Percentiles rank a stretch among this genome's conserved stretches.
Conservation (phyloP, 257 asterid genomes). For the Nemophila menziesii region DNA sequence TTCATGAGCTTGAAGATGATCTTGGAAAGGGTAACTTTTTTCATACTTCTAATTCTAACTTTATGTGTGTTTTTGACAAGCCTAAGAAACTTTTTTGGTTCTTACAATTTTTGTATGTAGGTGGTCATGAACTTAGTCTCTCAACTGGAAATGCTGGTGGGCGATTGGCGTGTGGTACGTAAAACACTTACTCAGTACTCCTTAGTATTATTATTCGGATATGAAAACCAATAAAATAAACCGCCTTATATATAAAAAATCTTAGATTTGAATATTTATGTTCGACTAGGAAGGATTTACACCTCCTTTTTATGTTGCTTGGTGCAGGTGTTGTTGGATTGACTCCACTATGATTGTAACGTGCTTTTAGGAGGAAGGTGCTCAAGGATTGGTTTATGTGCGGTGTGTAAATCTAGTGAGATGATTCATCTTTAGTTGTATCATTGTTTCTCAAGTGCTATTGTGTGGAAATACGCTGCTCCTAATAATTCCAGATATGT, state of each 20-base stretch:
- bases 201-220: background rate
- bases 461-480: no score
- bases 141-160: slow-evolving; percentile 96
- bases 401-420: no score
- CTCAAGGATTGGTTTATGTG: background rate
- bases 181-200: background rate
- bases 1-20: slow-evolving; percentile 91
- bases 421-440: no score
- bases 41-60: background rate
- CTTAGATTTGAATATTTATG: background rate
- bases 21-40: slow-evolving; percentile 76
- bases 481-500: no score
- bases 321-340: slow-evolving; percentile 74
- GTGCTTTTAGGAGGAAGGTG: no score
- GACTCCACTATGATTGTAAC: slow-evolving; percentile 44
- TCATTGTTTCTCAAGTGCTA: no score
- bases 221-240: background rate
- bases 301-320: background rate
- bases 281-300: slow-evolving; percentile 1
- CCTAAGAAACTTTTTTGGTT: background rate
- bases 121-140: slow-evolving; percentile 95
- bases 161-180: slow-evolving; percentile 90
- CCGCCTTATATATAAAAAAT: background rate
- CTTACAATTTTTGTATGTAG: slow-evolving; percentile 21
- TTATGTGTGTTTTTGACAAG: background rate